Evolutionary conservation across 108 stramenopile genomes (phyloP).

Genomic region (Aurantiochytrium sp.): DNA sequence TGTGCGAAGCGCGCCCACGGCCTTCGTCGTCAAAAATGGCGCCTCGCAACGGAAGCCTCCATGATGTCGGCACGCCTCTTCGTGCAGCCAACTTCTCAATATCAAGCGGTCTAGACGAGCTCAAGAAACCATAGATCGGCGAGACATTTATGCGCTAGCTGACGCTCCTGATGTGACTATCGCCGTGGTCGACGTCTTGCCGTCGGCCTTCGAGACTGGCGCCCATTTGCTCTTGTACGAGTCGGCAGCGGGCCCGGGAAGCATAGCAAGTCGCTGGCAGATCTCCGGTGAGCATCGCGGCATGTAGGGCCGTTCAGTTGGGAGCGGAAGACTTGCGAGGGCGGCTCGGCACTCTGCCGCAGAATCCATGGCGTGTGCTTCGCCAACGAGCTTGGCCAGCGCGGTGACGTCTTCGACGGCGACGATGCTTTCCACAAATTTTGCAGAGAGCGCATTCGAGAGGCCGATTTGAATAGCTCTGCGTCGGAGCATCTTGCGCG

Average conservation of each 20-base stretch:
- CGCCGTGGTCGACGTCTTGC: too few relatives aligned
- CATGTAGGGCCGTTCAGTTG: background rate
- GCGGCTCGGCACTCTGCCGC: background rate
- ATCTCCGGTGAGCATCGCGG: background rate
- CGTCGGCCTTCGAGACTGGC: too few relatives aligned
- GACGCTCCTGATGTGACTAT: too few relatives aligned
- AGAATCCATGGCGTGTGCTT: background rate
- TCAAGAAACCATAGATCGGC: too few relatives aligned
- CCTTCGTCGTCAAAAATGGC: too few relatives aligned
- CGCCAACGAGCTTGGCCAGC: background rate
- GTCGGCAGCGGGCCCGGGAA: background rate
- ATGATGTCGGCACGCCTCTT: too few relatives aligned
- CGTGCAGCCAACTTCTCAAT: too few relatives aligned
- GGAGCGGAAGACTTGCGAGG: background rate
- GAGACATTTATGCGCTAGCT: too few relatives aligned
- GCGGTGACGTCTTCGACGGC: constrained; percentile 15
- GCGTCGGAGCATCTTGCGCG: constrained; percentile 13
- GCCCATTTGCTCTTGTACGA: too few relatives aligned
- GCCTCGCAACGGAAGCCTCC: too few relatives aligned
- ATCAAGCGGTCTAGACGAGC: too few relatives aligned
- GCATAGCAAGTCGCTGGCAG: background rate
- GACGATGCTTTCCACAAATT: background rate
- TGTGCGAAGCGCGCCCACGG: too few relatives aligned
- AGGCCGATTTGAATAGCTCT: constrained; percentile 33
- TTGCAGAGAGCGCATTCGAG: background rate